Base-by-base conservation (phyloP, 768 basidiomycete genomes). In the Podaxis sp. region DNA sequence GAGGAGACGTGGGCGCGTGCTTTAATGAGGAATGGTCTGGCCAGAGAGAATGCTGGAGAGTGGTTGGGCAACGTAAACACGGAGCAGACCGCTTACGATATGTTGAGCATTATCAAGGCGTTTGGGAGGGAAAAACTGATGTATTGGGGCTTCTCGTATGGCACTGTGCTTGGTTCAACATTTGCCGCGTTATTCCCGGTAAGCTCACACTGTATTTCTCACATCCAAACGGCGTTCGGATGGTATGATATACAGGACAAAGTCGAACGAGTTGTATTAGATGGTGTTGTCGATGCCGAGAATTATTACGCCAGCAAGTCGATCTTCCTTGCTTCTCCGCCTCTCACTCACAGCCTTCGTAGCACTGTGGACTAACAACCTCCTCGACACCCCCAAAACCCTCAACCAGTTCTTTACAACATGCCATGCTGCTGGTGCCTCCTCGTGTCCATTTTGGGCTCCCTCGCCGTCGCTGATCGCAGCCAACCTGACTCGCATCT, bases 281-380 rank as follows among this genome's bases (percentile, higher is more conserved):
- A 81, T 52, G 78, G 78, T 19, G 77, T 79, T n/a, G 72, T 75
- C 22, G 79, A 80, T 48, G 67, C 75, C 1, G 75, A 79, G 33
- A 68, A 79, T 52, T 80, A 79, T 60, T 81, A 76, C 58, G 64
- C 71, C 12, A 71, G 79, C 77, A 63, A 26, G 26, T 26, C 17
- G 13, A 33, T 9, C 33, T 36, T 49, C 17, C 19, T 26, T 15
- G 12, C 52, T 53, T 30, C 19, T 22, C n/a, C 19, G 42, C 24
- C 17, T 22, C 59, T 4, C 12, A 9, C 12, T 12, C 8, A 48
- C 11, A 15, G 38, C 9, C 28, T 36, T 22, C 52, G 6, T 65
- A 78, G 80, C 73, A 2, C 61, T 70, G 13, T 76, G 76, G 76
- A 70, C 70, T 4, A 73, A 71, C 6, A 76, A 77, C 62, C 68